These are phyloP conservation scores for Cephaloascus fragrans DNA, from an alignment of 805 yeast species.

Conservation along the genomic window DNA sequence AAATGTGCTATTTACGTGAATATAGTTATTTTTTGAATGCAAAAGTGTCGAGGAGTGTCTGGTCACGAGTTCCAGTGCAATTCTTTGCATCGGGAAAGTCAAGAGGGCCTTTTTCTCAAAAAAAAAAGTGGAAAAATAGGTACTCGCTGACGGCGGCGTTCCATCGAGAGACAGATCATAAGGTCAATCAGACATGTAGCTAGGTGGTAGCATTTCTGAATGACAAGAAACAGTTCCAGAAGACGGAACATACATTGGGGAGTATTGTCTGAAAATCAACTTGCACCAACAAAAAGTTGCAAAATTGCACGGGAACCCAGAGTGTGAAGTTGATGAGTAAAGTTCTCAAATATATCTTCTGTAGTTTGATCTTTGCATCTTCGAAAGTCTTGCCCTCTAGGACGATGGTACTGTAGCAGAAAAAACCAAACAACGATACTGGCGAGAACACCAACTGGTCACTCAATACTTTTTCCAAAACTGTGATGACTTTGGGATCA, in stretches of 20 bases:
- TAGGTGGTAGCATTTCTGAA: conserved; percentile 39
- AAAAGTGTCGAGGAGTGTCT: too few relatives aligned
- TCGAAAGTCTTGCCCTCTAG: conserved; percentile 65
- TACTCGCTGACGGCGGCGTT: too few relatives aligned
- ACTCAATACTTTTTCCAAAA: conserved; percentile 75
- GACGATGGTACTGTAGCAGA: conserved; percentile 74
- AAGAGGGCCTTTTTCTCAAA: too few relatives aligned
- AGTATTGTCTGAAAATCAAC: conserved; percentile 80
- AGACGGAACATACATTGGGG: conserved; percentile 73
- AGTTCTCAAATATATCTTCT: conserved; percentile 57
- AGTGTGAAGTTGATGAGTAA: conserved; percentile 57
- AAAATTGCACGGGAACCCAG: conserved; percentile 79
- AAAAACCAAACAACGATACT: conserved; percentile 66
- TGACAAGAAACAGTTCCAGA: conserved; percentile 92
- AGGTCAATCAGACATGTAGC: too few relatives aligned
- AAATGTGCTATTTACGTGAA: too few relatives aligned
- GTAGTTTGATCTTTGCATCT: conserved; percentile 55
- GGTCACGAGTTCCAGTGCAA: too few relatives aligned
- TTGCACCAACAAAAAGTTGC: conserved; percentile 65
- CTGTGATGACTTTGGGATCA: conserved; percentile 78
- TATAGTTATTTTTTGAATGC: too few relatives aligned
- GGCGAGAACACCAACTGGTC: conserved; percentile 92
- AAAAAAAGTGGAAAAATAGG: too few relatives aligned
- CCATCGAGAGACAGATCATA: too few relatives aligned
- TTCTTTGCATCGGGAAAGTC: too few relatives aligned